Percentiles rank a stretch among this genome's conserved stretches.
These are phyloP conservation scores for Adenanthera pavonina DNA, from an alignment of 306 rosid species.

Conservation along the genomic window DNA sequence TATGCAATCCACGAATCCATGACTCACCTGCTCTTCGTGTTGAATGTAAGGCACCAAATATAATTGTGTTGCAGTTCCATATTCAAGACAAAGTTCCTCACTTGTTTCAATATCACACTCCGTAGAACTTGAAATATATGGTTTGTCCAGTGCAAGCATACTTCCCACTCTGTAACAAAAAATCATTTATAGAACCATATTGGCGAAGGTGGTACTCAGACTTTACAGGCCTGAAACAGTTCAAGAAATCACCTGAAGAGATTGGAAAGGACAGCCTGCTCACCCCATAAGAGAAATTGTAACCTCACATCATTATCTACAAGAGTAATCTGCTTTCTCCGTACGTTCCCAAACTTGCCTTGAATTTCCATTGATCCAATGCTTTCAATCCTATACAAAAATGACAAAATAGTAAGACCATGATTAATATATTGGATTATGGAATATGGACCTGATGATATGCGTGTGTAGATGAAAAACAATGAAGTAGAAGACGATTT, in stretches of 20 bases:
- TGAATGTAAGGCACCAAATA: slow-evolving; percentile 86
- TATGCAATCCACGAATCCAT: slow-evolving; percentile 5
- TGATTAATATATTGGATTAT: slow-evolving; percentile 19
- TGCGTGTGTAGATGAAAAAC: slow-evolving; percentile 5
- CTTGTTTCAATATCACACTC: slow-evolving; percentile 57
- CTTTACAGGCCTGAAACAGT: slow-evolving; percentile 24
- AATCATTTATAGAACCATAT: slow-evolving; percentile 13
- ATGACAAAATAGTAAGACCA: slow-evolving; percentile 26
- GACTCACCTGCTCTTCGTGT: slow-evolving; percentile 84
- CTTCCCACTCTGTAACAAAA: slow-evolving; percentile 71
- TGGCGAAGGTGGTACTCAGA: slow-evolving; percentile 8
- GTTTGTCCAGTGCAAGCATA: slow-evolving; percentile 89
- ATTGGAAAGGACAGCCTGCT: slow-evolving; percentile 81
- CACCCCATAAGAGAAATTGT: slow-evolving; percentile 84
- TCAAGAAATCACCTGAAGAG: slow-evolving; percentile 72
- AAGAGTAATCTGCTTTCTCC: slow-evolving; percentile 71
- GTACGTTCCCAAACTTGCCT: slow-evolving; percentile 56
- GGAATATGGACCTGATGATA: slow-evolving; percentile 20
- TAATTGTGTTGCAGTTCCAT: slow-evolving; percentile 89
- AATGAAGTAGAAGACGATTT: slow-evolving; percentile 18
- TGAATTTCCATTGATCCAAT: slow-evolving; percentile 70
- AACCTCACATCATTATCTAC: slow-evolving; percentile 71
- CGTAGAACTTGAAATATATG: slow-evolving; percentile 59
- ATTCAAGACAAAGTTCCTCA: slow-evolving; percentile 76
- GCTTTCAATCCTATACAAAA: slow-evolving; percentile 64